Conservation (phyloP, 1,284 basidiomycete genomes). For the Rhodotorula sp. region DNA sequence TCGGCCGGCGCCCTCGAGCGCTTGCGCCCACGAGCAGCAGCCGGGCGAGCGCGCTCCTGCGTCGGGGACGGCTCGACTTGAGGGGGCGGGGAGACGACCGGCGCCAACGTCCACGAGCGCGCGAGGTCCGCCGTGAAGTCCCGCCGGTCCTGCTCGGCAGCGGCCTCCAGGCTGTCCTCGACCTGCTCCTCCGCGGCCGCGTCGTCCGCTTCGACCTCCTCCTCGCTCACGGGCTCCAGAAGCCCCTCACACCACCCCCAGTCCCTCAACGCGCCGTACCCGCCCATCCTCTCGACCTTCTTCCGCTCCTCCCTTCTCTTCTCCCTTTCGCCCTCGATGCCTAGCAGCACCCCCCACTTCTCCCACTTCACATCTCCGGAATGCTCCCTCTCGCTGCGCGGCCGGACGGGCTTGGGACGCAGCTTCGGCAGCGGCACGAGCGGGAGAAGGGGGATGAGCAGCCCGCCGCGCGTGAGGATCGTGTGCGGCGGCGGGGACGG, state of each 20-base stretch:
- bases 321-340: background rate
- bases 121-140: background rate
- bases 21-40: background rate
- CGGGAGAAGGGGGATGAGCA: background rate
- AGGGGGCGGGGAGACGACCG: too few species aligned
- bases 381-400: background rate
- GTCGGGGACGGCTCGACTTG: background rate
- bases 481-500: background rate
- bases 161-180: too few species aligned
- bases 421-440: too few species aligned
- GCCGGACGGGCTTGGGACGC: too few species aligned
- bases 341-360: background rate
- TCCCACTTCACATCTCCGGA: background rate
- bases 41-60: background rate
- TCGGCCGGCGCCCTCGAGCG: background rate
- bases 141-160: too few species aligned
- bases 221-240: background rate
- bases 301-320: background rate
- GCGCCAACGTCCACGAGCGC: background rate
- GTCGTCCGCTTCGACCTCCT: background rate
- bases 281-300: background rate
- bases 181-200: background rate
- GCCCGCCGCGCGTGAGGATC: background rate
- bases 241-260: constrained; percentile 6
- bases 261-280: background rate